Conservation (phyloP, 495 filamentous ascomycete species). For the Xylaria sp. region DNA sequence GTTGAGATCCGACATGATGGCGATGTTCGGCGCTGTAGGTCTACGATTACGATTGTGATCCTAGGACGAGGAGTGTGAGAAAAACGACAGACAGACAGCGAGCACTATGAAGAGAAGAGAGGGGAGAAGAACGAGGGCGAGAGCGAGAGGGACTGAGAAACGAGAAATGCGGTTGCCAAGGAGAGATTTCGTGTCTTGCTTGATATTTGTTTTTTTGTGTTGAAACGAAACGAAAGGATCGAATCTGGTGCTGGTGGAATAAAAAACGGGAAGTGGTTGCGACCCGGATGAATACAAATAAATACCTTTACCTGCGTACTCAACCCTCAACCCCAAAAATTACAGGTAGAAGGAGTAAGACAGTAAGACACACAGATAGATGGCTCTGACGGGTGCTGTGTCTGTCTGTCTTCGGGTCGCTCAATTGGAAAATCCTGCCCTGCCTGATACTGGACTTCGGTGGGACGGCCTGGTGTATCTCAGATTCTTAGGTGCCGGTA, state of each 20-base stretch:
- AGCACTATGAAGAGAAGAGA: neutral
- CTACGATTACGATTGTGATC: too few relatives aligned
- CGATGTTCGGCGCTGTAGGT: conserved; percentile 19
- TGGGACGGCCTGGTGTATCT: neutral
- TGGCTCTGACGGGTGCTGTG: too few relatives aligned
- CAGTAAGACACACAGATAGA: too few relatives aligned
- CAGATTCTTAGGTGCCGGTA: neutral
- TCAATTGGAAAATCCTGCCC: neutral
- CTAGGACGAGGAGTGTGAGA: neutral
- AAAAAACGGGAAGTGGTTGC: neutral
- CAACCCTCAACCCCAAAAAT: too few relatives aligned
- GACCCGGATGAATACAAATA: neutral
- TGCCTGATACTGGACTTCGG: neutral
- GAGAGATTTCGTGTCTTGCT: neutral
- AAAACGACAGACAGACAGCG: neutral
- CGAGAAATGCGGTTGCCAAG: neutral
- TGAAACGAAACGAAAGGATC: too few relatives aligned
- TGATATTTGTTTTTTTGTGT: too few relatives aligned
- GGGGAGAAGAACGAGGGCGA: conserved; percentile 12
- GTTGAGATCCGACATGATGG: conserved; percentile 83
- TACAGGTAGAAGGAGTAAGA: too few relatives aligned
- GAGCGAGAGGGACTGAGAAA: neutral
- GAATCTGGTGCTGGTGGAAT: neutral
- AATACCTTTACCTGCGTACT: neutral
- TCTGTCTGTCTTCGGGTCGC: neutral